Conservation (phyloP, 1,284 basidiomycete genomes). For the Sanghuangporus baumii region DNA sequence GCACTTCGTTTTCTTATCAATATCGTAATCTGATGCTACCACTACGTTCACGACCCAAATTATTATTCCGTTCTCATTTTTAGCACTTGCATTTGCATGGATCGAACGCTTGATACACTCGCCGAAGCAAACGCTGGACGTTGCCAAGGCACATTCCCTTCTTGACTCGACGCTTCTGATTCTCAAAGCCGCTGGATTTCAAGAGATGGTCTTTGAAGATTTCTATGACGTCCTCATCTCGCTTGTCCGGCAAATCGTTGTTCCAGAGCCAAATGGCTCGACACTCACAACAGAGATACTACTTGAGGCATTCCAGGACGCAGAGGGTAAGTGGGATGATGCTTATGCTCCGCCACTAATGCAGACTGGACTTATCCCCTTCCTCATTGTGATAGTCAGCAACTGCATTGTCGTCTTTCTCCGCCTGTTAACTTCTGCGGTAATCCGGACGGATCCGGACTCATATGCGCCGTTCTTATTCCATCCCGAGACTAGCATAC, state of each 20-base stretch:
- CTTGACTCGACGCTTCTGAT: constrained; percentile 47
- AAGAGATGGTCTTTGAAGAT: constrained; percentile 56
- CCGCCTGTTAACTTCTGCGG: constrained; percentile 75
- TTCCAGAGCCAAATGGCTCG: constrained; percentile 31
- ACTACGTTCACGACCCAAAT: constrained; percentile 20
- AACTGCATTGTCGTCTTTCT: constrained; percentile 73
- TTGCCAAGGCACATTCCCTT: constrained; percentile 45
- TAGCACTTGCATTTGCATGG: constrained; percentile 53
- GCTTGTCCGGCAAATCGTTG: constrained; percentile 38
- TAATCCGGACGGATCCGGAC: constrained; percentile 64
- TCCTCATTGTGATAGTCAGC: constrained; percentile 38
- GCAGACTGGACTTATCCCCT: neutral
- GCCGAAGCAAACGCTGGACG: constrained; percentile 39
- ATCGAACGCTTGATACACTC: constrained; percentile 44
- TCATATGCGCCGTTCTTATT: constrained; percentile 70
- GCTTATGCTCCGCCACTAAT: too few relatives aligned
- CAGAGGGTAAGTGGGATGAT: constrained; percentile 38
- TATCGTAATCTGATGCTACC: neutral
- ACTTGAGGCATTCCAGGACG: constrained; percentile 49
- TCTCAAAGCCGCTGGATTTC: constrained; percentile 61
- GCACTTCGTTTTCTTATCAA: neutral
- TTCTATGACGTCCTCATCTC: constrained; percentile 46
- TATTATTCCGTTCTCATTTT: neutral
- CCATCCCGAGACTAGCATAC: constrained; percentile 63
- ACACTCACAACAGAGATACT: constrained; percentile 36